Conservation (phyloP, 257 asterid genomes). For the Handroanthus guayacan region DNA sequence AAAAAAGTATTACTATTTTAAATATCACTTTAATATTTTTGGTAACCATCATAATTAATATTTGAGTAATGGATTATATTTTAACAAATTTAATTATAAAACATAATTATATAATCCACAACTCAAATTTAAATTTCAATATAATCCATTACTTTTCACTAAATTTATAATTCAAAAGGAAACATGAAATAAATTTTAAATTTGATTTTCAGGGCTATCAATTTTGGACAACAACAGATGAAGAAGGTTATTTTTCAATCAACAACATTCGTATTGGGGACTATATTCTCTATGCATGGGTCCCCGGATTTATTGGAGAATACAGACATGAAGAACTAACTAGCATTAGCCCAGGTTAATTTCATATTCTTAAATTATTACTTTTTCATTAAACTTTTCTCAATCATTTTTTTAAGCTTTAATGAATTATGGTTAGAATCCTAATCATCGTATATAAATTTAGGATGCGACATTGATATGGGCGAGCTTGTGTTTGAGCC, state of each 20-base stretch:
- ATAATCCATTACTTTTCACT: too few relatives aligned
- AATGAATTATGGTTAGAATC: too few relatives aligned
- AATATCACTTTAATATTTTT: too few relatives aligned
- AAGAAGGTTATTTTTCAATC: slow-evolving; percentile 60
- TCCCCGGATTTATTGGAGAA: slow-evolving; percentile 78
- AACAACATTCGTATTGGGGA: slow-evolving; percentile 52
- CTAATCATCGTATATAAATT: too few relatives aligned
- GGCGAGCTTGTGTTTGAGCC: slow-evolving; percentile 64
- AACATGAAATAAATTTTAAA: not conserved
- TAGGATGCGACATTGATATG: slow-evolving; percentile 55
- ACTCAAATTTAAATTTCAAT: too few relatives aligned
- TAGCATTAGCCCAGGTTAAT: slow-evolving; percentile 57
- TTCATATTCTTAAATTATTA: not conserved
- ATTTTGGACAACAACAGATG: slow-evolving; percentile 67
- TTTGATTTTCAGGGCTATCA: slow-evolving; percentile 63
- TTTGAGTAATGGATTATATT: too few relatives aligned
- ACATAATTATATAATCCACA: too few relatives aligned
- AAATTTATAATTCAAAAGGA: not conserved
- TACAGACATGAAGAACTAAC: slow-evolving; percentile 47
- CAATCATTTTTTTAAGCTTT: too few relatives aligned
- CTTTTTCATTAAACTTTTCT: not conserved
- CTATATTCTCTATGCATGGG: slow-evolving; percentile 70
- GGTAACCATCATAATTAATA: too few relatives aligned
- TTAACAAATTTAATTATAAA: too few relatives aligned
- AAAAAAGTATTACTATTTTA: too few relatives aligned